Evolutionary conservation across 192 early-diverging fungal species (phyloP), one percentile per base, ranked within the genome.

Genomic region (Chytriomyces hyalinus): DNA sequence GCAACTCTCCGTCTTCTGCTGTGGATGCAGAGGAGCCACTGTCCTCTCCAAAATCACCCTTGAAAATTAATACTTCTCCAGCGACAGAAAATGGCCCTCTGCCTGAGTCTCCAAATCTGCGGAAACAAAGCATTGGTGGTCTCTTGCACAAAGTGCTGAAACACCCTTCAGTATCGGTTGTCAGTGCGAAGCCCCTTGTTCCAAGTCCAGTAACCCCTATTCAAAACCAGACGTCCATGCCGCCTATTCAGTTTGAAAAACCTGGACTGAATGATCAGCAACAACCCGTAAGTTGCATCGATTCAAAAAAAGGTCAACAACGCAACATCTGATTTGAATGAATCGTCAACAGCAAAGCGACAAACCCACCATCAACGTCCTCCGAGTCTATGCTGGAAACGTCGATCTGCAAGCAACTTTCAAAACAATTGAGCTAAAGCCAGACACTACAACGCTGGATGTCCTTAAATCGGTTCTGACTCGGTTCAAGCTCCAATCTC

Each of bases 341-440:
- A 13, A 11, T 17, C 28, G 36, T 28, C 43, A n/a, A 22, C 43
- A 48, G 13, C 67, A 48, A 1, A 24, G 15, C 24, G 63, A 13
- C 36, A 17, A 17, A 7, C 67, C 28, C 10, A 15, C 82, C 10
- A 80, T 82, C 66, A 82, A 77, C 65, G 81, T 86, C n/a, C 60
- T 86, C 11, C 78, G 85, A 7, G 81, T 86, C 6, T 86, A 77
- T 47, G 80, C 83, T 24, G 85, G 85, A 15, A 86, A 86, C 65
- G 80, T 82, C 5, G 83, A 84, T 76, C 68, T 83, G 28, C 80
- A 82, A 57, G 81, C 85, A 44, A 86, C 85, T 1, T 86, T 82
- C 72, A 86, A 86, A 68, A 76, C 81, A 5, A 79, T 86, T 22
- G 75, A 78, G 4, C 49, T 86, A 6, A 82, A 78, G n/a, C 76